These are phyloP conservation scores for Alectoria sarmentosa DNA, from an alignment of 495 filamentous ascomycete genomes.

Conservation along the genomic window DNA sequence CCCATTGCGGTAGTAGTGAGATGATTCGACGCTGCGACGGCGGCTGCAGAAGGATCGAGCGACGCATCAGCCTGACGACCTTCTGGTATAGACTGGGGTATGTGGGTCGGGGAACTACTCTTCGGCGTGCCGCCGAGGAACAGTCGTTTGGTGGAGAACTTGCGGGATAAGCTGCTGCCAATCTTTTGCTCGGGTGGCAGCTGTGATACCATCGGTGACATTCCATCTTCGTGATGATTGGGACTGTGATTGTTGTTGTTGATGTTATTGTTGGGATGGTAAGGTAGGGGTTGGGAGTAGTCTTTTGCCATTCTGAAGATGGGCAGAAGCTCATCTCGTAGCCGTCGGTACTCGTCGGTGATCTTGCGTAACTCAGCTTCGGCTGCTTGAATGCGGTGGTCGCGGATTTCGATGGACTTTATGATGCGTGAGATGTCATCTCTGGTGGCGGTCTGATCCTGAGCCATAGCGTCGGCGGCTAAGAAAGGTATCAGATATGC, in stretches of 20 bases:
- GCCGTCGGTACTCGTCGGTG: constrained; percentile 72
- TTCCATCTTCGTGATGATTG: constrained; percentile 34
- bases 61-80: constrained; percentile 45
- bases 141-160: constrained; percentile 87
- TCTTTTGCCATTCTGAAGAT: constrained; percentile 87
- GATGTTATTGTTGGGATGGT: constrained; percentile 26
- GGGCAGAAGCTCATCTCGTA: constrained; percentile 87
- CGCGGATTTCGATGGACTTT: constrained; percentile 74
- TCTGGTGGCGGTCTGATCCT: constrained; percentile 78
- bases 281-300: constrained; percentile 76
- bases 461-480: constrained; percentile 85
- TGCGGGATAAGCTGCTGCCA: constrained; percentile 56
- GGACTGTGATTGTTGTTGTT: constrained; percentile 27
- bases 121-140: constrained; percentile 78
- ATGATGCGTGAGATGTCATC: constrained; percentile 87
- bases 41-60: constrained; percentile 57
- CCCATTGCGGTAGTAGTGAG: constrained; percentile 65
- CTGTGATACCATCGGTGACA: constrained; percentile 36
- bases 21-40: constrained; percentile 68
- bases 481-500: constrained; percentile 21
- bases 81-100: constrained; percentile 50
- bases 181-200: constrained; percentile 33
- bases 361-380: constrained; percentile 76
- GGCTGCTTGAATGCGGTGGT: constrained; percentile 73
- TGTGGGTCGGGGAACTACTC: constrained; percentile 71